Base-by-base conservation (phyloP, 768 basidiomycete genomes). In the Lepiota brunneoincarnata region DNA sequence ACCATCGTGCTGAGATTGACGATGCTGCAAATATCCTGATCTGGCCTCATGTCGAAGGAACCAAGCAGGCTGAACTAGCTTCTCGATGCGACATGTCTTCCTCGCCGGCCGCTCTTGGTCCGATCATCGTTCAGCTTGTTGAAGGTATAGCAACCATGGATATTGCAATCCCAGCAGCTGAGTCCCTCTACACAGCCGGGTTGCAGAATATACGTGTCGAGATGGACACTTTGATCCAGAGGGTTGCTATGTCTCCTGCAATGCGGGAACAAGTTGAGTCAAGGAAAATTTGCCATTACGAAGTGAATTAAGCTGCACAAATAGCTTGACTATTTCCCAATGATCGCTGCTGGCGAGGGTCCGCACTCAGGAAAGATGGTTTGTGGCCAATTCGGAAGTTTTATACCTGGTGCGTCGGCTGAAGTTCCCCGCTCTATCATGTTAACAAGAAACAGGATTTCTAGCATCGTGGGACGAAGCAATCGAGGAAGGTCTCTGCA, bases 321-420 rank as follows among this genome's bases (percentile, higher is more conserved):
- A 4, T 34, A 62, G 57, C 53, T 63, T 39, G 62, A 66, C 42
- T 54, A 67, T 50, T 67, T 67, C 53, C 66, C 66, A 3, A 66
- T 66, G 65, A 67, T 67, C 48, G 61, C 63, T 17, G 66, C 64
- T 42, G 66, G 66, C 1, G 61, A 64, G 14, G 66, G 66, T 21
- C 59, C 55, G 36, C 60, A 67, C 43, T 58, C 58, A 31, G 66
- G 66, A 2, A 64, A 64, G 50, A 66, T 66, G 66, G 61, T 67
- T 5, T 61, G 63, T 39, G 67, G 67, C 6, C 67, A 68, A 39
- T 68, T 68, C 49, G 67, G 67, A 15, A 64, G 64, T 31, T 68
- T 67, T 44, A 65, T 68, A 45, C 64, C 63, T 42, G 67, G 59
- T 57, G 34, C 34, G 45, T 21, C 23, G n/a, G 15, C 37, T 7